phyloP scores from a whole-genome alignment of 345 rosid genomes.

The Salix purpurea region DNA sequence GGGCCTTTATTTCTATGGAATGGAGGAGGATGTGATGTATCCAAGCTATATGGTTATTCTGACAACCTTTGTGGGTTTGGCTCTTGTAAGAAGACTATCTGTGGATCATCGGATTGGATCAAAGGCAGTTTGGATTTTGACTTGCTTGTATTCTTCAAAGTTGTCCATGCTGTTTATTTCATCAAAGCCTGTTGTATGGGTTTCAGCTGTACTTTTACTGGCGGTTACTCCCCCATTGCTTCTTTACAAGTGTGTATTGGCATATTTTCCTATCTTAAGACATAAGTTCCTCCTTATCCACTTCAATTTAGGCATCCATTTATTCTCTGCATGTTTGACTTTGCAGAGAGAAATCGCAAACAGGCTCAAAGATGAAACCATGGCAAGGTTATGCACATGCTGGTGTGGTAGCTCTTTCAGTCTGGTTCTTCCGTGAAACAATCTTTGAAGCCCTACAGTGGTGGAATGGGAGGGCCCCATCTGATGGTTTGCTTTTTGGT shows the following conservation, averaged over 20 bases:
- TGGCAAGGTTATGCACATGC: conserved; percentile 98
- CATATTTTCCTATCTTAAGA: not conserved
- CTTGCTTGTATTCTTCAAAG: conserved; percentile 90
- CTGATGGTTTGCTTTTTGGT: conserved; percentile 94
- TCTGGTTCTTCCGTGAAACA: conserved; percentile 96
- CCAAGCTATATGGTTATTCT: conserved; percentile 96
- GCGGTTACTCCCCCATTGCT: conserved; percentile 89
- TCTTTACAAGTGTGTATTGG: conserved; percentile 70
- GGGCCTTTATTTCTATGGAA: conserved; percentile 74
- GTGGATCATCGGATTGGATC: conserved; percentile 71
- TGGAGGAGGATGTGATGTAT: conserved; percentile 97
- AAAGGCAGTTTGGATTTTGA: conserved; percentile 87
- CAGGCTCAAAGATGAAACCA: conserved; percentile 86
- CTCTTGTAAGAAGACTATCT: conserved; percentile 71
- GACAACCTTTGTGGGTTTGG: conserved; percentile 80
- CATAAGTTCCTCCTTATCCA: not conserved
- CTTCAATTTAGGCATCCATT: conserved; percentile 1
- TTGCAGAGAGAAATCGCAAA: conserved; percentile 74
- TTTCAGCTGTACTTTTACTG: conserved; percentile 72
- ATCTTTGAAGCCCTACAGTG: conserved; percentile 92
- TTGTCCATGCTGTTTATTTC: conserved; percentile 81
- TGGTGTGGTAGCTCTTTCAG: conserved; percentile 68
- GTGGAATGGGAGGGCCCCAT: conserved; percentile 94
- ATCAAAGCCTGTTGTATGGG: conserved; percentile 84
- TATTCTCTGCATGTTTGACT: conserved; percentile 20